Evolutionary conservation across 139 green algal genomes (phyloP).

Genomic region (Nannochloris sp.): DNA sequence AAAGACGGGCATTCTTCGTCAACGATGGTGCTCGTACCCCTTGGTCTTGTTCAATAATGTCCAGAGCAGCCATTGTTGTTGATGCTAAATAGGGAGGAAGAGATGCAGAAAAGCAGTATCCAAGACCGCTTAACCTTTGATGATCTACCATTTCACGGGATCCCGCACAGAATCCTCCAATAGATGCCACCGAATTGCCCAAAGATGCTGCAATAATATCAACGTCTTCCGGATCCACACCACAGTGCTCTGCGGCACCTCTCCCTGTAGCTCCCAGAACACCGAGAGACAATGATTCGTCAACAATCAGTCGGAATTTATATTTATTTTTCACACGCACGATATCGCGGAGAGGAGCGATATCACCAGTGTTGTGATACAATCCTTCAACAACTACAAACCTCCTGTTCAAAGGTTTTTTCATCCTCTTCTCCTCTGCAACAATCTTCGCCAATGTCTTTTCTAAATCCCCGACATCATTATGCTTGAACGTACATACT

Average conservation of each 20-base stretch:
- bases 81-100: conserved; percentile 89
- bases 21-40: conserved; percentile 13
- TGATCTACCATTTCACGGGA: conserved; percentile 80
- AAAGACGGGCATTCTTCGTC: conserved; percentile 15
- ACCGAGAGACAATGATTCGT: conserved; percentile 84
- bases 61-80: conserved; percentile 32
- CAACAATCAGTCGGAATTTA: conserved; percentile 86
- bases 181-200: conserved; percentile 68
- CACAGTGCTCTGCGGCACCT: conserved; percentile 77
- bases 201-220: conserved; percentile 85
- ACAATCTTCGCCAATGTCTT: conserved; percentile 50
- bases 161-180: conserved; percentile 77
- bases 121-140: conserved; percentile 72
- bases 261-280: conserved; percentile 76
- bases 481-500: conserved; percentile 88
- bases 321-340: conserved; percentile 67
- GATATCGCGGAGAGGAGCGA: conserved; percentile 76
- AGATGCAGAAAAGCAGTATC: conserved; percentile 94
- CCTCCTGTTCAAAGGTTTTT: conserved; percentile 67
- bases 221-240: conserved; percentile 50
- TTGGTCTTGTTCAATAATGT: conserved; percentile 23
- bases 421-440: conserved; percentile 35
- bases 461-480: conserved; percentile 84
- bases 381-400: conserved; percentile 94
- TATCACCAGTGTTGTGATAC: conserved; percentile 69